A percentile compares a stretch with the other conserved stretches of the same genome.
These are phyloP conservation scores for Melampsora americana DNA, from an alignment of 1,284 basidiomycete species.

Conservation along the genomic window DNA sequence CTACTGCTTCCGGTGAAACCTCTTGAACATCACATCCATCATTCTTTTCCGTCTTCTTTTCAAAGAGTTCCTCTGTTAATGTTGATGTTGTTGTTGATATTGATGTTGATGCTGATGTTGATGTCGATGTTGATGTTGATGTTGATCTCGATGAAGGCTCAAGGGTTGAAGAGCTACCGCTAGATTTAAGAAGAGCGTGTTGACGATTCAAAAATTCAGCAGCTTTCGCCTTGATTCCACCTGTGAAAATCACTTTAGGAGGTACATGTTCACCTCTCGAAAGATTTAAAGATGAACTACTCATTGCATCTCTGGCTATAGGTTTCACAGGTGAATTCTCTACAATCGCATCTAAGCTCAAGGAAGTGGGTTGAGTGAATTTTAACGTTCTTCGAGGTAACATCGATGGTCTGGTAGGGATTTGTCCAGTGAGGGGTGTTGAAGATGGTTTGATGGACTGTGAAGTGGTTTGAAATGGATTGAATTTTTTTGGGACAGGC, in stretches of 20 bases:
- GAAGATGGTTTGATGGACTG: not conserved
- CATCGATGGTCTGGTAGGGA: slow-evolving; percentile 34
- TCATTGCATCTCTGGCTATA: slow-evolving; percentile 23
- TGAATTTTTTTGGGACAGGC: not conserved
- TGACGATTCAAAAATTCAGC: slow-evolving; percentile 16
- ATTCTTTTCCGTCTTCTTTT: slow-evolving; percentile 2
- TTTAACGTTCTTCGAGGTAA: slow-evolving; percentile 38
- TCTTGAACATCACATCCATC: slow-evolving; percentile 25
- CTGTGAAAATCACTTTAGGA: slow-evolving; percentile 30
- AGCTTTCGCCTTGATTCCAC: slow-evolving; percentile 37
- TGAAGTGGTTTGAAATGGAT: not conserved
- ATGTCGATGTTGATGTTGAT: not conserved
- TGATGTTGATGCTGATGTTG: no score
- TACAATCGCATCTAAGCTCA: slow-evolving; percentile 29
- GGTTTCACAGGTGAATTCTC: slow-evolving; percentile 38
- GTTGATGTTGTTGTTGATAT: no score
- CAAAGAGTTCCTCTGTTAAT: not conserved
- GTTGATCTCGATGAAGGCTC: not conserved
- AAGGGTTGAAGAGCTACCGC: not conserved
- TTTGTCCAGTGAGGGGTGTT: slow-evolving; percentile 1
- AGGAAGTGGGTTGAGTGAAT: slow-evolving; percentile 16
- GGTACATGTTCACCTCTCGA: slow-evolving; percentile 13
- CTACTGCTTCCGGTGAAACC: not conserved
- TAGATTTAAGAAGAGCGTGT: not conserved
- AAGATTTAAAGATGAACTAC: slow-evolving; percentile 30